Percentiles rank a stretch among this genome's conserved stretches.
Conservation (phyloP, 176 grass and related monocot genomes). For the Thinopyrum elongatum region DNA sequence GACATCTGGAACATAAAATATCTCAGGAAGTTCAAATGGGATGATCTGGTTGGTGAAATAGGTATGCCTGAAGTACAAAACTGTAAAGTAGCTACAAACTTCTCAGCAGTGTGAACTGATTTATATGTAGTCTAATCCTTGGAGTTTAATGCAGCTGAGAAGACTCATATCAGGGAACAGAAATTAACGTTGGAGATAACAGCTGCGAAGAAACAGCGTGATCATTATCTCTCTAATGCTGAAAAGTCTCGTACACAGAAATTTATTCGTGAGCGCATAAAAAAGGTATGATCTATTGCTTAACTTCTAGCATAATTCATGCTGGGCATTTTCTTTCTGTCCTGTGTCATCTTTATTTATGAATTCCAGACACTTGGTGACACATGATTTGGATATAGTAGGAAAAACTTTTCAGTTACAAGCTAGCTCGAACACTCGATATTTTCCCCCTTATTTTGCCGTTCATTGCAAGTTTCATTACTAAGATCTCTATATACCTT, state of each 20-base stretch:
- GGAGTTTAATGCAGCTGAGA: slow-evolving; percentile 53
- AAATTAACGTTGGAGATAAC: slow-evolving; percentile 92
- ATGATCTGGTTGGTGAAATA: slow-evolving; percentile 89
- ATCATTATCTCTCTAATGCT: slow-evolving; percentile 82
- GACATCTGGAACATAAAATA: slow-evolving; percentile 99
- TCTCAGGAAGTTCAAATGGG: slow-evolving; percentile 97
- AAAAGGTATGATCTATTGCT: slow-evolving; percentile 54
- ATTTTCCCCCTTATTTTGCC: not conserved
- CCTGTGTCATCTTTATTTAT: not conserved
- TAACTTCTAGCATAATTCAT: not conserved
- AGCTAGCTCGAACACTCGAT: not conserved
- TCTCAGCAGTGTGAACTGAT: not conserved
- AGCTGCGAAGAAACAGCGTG: slow-evolving; percentile 87
- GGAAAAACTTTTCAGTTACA: not conserved
- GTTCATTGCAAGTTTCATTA: not conserved
- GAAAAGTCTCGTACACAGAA: slow-evolving; percentile 59
- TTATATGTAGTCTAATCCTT: slow-evolving; percentile 10
- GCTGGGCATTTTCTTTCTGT: not conserved
- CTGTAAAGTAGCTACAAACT: not conserved
- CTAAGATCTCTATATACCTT: slow-evolving; percentile 20
- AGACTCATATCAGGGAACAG: slow-evolving; percentile 73
- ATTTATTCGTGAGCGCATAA: slow-evolving; percentile 69
- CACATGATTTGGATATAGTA: slow-evolving; percentile 7
- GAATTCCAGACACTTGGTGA: not conserved
- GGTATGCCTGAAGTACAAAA: slow-evolving; percentile 42